Base-by-base conservation (phyloP, 352 stramenopile species). In the Phytophthora meadii region DNA sequence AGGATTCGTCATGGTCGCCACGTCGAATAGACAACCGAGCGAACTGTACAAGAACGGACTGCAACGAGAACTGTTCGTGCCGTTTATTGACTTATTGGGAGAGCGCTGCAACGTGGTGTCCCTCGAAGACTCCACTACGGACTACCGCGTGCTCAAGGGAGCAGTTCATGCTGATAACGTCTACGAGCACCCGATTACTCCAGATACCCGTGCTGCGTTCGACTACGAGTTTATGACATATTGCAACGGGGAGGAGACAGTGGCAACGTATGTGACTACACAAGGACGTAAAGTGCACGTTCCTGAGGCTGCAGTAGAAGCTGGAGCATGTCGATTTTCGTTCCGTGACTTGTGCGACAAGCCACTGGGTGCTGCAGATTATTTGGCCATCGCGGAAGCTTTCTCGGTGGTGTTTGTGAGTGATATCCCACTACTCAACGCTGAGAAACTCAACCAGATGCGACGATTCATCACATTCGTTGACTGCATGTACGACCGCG, bases 381-480 rank as follows among this genome's bases (percentile, higher is more conserved):
- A 98, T 77, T 63, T 97, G 37, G 90, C 87, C 2, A 95, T 99
- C 64, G 95, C 92, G 6, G 80, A 93, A 37, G 72, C 79, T 6
- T 95, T 94, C 53, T 73, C 82, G 0, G 76, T 89, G 11, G 83
- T 99, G n/a, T 95, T 98, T 71, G 67, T 99, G 32, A 78, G 92
- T 44, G 78, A 98, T 54, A 94, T 99, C 61, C 96, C 97, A 6
- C 54, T 79, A 17, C 76, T 98, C 14, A 87, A 83, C 14, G 68
- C 97, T 10, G 77, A 94, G n/a, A 79, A 87, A 56, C 92, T 98
- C 54, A 97, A 99, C 74, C 68, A 89, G 64, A 87, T 93, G 63
- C 88, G 97, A 51, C 90, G 97, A 53, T 99, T 99, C 71, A 99
- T 99, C 70, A 99, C 97, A 11, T 93, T 99, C 48, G 86, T 99